Percentiles rank a stretch among this genome's conserved stretches.
Conservation (phyloP, 2,329 filamentous ascomycete genomes). For the Sclerotinia glacialis region DNA sequence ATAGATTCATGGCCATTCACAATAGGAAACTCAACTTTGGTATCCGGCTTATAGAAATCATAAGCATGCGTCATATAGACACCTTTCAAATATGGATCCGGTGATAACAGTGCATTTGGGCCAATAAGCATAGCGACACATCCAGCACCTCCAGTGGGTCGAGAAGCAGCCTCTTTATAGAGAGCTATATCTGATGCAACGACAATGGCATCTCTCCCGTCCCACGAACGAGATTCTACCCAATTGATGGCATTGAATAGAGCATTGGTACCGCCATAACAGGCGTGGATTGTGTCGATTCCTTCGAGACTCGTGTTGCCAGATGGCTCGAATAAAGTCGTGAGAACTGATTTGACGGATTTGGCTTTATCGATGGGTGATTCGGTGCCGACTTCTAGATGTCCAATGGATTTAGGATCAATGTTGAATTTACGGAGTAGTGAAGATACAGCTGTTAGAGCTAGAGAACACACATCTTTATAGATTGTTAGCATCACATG, state of each 20-base stretch:
- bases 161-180: constrained; percentile 8
- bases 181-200: constrained; percentile 12
- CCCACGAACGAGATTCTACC: constrained; percentile 84
- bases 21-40: constrained; percentile 4
- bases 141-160: constrained; percentile 12
- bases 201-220: constrained; percentile 48
- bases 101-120: background rate
- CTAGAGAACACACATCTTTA: constrained; percentile 86
- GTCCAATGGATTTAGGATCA: constrained; percentile 73
- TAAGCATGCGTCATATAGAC: constrained; percentile 11
- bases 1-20: constrained; percentile 13
- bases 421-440: constrained; percentile 81
- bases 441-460: constrained; percentile 72
- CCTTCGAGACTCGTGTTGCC: constrained; percentile 83
- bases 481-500: background rate
- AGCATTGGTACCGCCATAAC: constrained; percentile 83
- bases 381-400: constrained; percentile 82
- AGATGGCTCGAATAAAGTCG: constrained; percentile 68
- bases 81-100: background rate
- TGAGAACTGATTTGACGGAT: constrained; percentile 83
- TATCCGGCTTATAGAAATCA: constrained; percentile 20
- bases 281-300: constrained; percentile 79
- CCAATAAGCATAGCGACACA: constrained; percentile 16
- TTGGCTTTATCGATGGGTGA: constrained; percentile 86
- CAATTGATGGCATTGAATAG: constrained; percentile 82